Base-by-base conservation (phyloP, 441 rosid species). In the Erysimum cheiri region DNA sequence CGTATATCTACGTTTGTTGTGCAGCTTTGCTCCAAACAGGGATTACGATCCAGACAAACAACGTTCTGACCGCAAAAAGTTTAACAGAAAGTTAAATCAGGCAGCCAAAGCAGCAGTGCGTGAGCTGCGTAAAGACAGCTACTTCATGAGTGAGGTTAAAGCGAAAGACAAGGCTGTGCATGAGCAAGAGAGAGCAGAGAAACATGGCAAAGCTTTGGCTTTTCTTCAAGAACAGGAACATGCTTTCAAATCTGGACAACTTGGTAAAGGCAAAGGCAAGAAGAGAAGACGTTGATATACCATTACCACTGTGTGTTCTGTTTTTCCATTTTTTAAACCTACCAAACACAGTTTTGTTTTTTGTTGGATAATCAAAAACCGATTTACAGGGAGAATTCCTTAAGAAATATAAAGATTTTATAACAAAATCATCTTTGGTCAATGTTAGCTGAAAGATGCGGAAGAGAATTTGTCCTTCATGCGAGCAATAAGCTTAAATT, bases 201-300 rank as follows among this genome's bases (percentile, higher is more conserved):
- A 81, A 60, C 85, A 83, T 37, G 97, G 96, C 22, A 77, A 76
- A 78, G 85, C 86, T 26, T 76, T 72, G 54, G 92, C 97, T 61
- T 92, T 92, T 76, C 91, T 93, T 56, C 97, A 93, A 81, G 98
- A 93, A 47, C 96, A 91, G 71, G 93, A 93, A 69, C 85, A 85
- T 75, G 97, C 90, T 58, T 84, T 78, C 73, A 91, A 85, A 67
- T 93, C 97, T 40, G 98, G 96, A 43, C 97, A 88, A 65, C 78
- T 93, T 46, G 98, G 98, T 28, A 85, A 87, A 80, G 93, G 96
- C 74, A 71, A 80, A 67, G 88, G 85, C 85, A 86, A 88, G 70
- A 86, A 88, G 81, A 80, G 85, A 75, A 86, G 80, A 80, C 78
- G 35, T 14, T 73, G 62, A 73, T 58, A 73, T 58, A 59, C 40